Conservation (phyloP, 2,329 filamentous ascomycete species). For the Aspergillus sp. region DNA sequence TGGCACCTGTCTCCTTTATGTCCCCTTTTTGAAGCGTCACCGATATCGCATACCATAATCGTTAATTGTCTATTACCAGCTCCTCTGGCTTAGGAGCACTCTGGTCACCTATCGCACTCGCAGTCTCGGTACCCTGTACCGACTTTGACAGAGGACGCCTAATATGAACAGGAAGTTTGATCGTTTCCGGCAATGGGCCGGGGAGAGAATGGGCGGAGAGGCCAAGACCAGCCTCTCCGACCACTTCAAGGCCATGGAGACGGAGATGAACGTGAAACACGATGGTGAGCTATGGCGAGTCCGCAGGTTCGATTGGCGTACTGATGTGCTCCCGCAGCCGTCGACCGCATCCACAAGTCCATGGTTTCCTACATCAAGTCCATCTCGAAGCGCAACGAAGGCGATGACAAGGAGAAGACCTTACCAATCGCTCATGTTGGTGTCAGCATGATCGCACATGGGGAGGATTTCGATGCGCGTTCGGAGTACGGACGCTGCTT, state of each 20-base stretch:
- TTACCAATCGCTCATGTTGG: slow-evolving; percentile 72
- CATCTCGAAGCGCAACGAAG: slow-evolving; percentile 71
- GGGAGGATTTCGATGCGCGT: slow-evolving; percentile 83
- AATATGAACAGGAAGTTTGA: slow-evolving; percentile 78
- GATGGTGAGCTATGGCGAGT: slow-evolving; percentile 55
- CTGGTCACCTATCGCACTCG: no score
- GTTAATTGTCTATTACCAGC: no score
- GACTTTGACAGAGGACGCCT: slow-evolving; percentile 6
- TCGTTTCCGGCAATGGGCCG: slow-evolving; percentile 95
- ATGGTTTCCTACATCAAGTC: slow-evolving; percentile 84
- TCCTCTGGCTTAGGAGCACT: no score
- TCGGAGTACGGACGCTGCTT: slow-evolving; percentile 88
- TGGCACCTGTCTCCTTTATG: no score
- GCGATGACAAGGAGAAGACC: slow-evolving; percentile 80
- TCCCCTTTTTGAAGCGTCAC: no score
- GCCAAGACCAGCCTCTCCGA: slow-evolving; percentile 78
- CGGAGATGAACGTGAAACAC: slow-evolving; percentile 80
- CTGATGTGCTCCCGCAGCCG: slow-evolving; percentile 51
- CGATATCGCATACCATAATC: no score
- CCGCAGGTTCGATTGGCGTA: no score
- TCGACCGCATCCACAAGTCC: slow-evolving; percentile 79
- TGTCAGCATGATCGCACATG: slow-evolving; percentile 75
- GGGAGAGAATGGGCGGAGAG: slow-evolving; percentile 90
- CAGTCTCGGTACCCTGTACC: no score
- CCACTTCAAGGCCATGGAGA: slow-evolving; percentile 81